Conservation (phyloP, 306 rosid species). For the Glycine soja region DNA sequence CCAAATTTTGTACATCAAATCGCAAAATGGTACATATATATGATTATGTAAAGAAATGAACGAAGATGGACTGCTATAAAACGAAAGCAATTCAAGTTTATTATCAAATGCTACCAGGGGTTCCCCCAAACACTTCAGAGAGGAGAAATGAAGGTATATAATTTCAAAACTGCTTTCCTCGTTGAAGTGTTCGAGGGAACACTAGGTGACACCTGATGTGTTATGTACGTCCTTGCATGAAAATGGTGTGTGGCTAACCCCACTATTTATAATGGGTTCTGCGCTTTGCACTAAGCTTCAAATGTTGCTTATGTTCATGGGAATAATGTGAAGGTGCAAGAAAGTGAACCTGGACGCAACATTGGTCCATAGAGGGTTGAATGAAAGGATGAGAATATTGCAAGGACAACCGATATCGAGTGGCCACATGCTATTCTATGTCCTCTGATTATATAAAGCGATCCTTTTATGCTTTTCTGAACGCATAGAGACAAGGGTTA, state of each 20-base stretch:
- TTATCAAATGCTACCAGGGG: too few relatives aligned
- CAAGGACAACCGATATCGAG: slow-evolving; percentile 26
- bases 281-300: slow-evolving; percentile 34
- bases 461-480: slow-evolving; percentile 26
- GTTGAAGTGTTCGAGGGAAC: too few relatives aligned
- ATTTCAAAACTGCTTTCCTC: too few relatives aligned
- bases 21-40: too few relatives aligned
- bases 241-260: too few relatives aligned
- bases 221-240: neutral
- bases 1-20: too few relatives aligned
- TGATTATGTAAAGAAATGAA: too few relatives aligned
- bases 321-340: slow-evolving; percentile 7
- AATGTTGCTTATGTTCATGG: slow-evolving; percentile 39
- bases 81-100: too few relatives aligned
- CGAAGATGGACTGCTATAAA: too few relatives aligned
- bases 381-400: slow-evolving; percentile 41
- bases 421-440: slow-evolving; percentile 47
- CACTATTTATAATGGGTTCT: too few relatives aligned
- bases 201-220: neutral
- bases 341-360: slow-evolving; percentile 60
- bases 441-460: neutral
- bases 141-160: too few relatives aligned
- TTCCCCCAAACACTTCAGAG: too few relatives aligned
- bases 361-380: slow-evolving; percentile 35
- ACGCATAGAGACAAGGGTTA: neutral